Conservation (phyloP, 441 rosid species). For the Populus trichocarpa region DNA sequence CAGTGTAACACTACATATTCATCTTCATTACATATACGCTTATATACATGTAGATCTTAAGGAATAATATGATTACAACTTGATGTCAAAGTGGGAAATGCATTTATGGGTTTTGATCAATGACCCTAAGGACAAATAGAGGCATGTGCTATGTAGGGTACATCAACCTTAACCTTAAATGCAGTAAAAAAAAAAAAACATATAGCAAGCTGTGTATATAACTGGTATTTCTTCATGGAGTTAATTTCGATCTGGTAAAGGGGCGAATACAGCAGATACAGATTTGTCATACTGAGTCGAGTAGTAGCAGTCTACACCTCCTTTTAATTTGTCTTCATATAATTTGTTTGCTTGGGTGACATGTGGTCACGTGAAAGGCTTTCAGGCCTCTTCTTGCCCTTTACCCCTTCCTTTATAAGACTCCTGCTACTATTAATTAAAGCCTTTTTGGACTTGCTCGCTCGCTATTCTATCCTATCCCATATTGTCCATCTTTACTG, state of each 20-base stretch:
- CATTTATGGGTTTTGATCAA: slow-evolving; percentile 26
- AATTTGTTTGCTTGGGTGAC: slow-evolving; percentile 37
- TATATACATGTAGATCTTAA: too few relatives aligned
- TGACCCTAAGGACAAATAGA: slow-evolving; percentile 19
- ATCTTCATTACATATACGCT: too few relatives aligned
- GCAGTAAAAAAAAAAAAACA: not conserved
- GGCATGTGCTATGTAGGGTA: slow-evolving; percentile 35
- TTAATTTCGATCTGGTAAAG: not conserved
- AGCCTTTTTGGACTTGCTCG: not conserved
- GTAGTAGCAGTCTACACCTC: slow-evolving; percentile 43
- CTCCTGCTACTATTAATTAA: not conserved
- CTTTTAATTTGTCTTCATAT: slow-evolving; percentile 38
- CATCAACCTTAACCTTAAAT: slow-evolving; percentile 8
- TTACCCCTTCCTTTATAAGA: slow-evolving; percentile 3
- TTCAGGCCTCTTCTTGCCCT: slow-evolving; percentile 26
- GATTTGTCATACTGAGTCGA: slow-evolving; percentile 32
- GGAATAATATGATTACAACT: not conserved
- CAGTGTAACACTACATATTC: too few relatives aligned
- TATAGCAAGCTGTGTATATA: not conserved
- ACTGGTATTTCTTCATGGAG: not conserved
- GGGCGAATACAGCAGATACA: slow-evolving; percentile 11
- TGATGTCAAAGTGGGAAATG: not conserved
- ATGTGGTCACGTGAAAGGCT: slow-evolving; percentile 51
- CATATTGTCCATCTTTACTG: too few relatives aligned
- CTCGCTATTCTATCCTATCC: not conserved